phyloP scores from a whole-genome alignment of 2,329 filamentous ascomycete species.

The Exophiala spinifera region DNA sequence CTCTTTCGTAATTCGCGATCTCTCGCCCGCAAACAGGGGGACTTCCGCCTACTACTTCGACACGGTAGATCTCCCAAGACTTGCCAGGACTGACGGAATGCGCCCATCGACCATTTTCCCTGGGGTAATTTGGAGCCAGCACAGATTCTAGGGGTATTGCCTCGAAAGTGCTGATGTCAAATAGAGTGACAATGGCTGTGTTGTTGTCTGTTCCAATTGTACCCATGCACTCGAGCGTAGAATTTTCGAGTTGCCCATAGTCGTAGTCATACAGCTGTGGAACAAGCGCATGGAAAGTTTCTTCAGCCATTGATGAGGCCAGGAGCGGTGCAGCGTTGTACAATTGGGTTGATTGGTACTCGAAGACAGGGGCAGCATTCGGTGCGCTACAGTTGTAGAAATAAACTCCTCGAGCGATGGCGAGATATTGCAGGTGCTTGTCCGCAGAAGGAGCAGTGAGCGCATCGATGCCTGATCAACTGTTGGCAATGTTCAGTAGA shows the following conservation, averaged over 20 bases:
- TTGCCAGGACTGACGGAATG: constrained; percentile 17
- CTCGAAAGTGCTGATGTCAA: constrained; percentile 29
- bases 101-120: constrained; percentile 12
- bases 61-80: constrained; percentile 41
- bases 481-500: neutral
- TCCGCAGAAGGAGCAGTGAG: constrained; percentile 34
- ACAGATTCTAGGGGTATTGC: constrained; percentile 20
- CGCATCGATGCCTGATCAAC: constrained; percentile 17
- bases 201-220: constrained; percentile 23
- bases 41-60: constrained; percentile 38
- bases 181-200: constrained; percentile 24
- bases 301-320: constrained; percentile 32
- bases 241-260: constrained; percentile 23
- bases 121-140: constrained; percentile 15
- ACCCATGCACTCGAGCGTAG: constrained; percentile 25
- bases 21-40: constrained; percentile 36
- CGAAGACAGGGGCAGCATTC: constrained; percentile 33
- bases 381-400: constrained; percentile 47
- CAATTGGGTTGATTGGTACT: constrained; percentile 47
- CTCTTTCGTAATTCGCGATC: constrained; percentile 33
- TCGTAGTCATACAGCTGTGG: constrained; percentile 32
- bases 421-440: constrained; percentile 43
- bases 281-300: constrained; percentile 32
- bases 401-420: constrained; percentile 49
- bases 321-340: constrained; percentile 40